Conservation (phyloP, 176 grass and related monocot species). For the Otatea glauca region DNA sequence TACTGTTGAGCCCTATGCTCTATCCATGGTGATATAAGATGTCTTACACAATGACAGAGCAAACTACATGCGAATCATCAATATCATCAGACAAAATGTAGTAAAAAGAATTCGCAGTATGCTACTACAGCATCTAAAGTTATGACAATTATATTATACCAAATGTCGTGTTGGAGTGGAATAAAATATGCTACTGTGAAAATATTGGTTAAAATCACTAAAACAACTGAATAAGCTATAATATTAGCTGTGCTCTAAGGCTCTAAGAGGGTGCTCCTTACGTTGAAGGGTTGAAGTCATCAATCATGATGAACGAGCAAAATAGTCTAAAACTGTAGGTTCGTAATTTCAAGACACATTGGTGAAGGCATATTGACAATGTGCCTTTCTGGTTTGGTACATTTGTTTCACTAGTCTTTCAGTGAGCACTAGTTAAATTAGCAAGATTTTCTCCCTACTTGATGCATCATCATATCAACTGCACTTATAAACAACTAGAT, state of each 20-base stretch:
- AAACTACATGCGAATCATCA: not conserved
- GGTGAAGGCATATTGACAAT: not conserved
- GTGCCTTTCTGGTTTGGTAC: not conserved
- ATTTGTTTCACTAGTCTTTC: not conserved
- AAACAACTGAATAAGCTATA: slow-evolving; percentile 9
- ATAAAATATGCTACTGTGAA: not conserved
- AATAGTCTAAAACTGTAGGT: not conserved
- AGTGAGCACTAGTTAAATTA: not conserved
- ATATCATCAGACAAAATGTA: not conserved
- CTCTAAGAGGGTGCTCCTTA: not conserved
- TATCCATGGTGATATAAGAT: not conserved
- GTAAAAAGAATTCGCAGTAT: not conserved
- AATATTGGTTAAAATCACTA: not conserved
- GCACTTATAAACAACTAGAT: not conserved
- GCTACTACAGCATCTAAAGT: not conserved
- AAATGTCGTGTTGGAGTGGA: slow-evolving; percentile 3
- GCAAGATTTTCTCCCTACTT: not conserved
- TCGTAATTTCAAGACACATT: not conserved
- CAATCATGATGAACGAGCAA: not conserved
- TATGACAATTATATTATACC: slow-evolving; percentile 4
- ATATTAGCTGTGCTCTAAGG: not conserved
- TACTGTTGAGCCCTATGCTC: not conserved
- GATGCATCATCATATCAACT: not conserved
- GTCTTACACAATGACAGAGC: not conserved
- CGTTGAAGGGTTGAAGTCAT: not conserved